Evolutionary conservation across 1,284 basidiomycete species (phyloP).

Genomic region (Veloporphyrellus conicus): DNA sequence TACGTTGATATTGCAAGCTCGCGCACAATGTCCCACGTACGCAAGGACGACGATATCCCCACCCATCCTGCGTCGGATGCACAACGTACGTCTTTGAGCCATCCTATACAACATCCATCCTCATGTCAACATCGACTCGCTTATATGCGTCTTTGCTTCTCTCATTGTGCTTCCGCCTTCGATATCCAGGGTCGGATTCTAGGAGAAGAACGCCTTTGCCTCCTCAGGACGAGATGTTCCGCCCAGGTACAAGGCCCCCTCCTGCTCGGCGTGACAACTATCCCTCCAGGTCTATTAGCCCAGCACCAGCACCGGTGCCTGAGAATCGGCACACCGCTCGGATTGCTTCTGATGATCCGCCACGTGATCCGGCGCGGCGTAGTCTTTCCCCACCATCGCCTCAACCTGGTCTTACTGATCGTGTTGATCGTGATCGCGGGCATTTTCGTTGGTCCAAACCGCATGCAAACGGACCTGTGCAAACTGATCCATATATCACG

Average conservation of each 20-base stretch:
- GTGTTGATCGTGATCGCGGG: slow-evolving; percentile 17
- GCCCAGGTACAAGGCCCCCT: slow-evolving; percentile 23
- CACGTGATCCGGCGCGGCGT: slow-evolving; percentile 9
- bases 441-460: slow-evolving; percentile 19
- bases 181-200: slow-evolving; percentile 25
- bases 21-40: slow-evolving; percentile 16
- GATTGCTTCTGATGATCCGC: slow-evolving; percentile 1
- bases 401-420: slow-evolving; percentile 11
- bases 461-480: slow-evolving; percentile 9
- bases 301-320: neutral
- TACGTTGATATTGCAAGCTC: slow-evolving; percentile 20
- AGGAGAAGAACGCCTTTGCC: slow-evolving; percentile 36
- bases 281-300: slow-evolving; percentile 1
- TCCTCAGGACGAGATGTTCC: slow-evolving; percentile 36
- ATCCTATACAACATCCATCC: slow-evolving; percentile 28
- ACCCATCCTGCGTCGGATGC: slow-evolving; percentile 23
- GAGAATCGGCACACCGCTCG: slow-evolving; percentile 9
- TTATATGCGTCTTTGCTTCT: slow-evolving; percentile 15
- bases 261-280: slow-evolving; percentile 16
- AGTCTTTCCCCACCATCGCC: slow-evolving; percentile 13
- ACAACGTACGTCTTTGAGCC: slow-evolving; percentile 44
- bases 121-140: slow-evolving; percentile 32
- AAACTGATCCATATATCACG: slow-evolving; percentile 13
- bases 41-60: slow-evolving; percentile 16
- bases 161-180: slow-evolving; percentile 12